These are phyloP conservation scores for Aspergillus terreus DNA, from an alignment of 2,329 filamentous ascomycete genomes.

Conservation along the genomic window DNA sequence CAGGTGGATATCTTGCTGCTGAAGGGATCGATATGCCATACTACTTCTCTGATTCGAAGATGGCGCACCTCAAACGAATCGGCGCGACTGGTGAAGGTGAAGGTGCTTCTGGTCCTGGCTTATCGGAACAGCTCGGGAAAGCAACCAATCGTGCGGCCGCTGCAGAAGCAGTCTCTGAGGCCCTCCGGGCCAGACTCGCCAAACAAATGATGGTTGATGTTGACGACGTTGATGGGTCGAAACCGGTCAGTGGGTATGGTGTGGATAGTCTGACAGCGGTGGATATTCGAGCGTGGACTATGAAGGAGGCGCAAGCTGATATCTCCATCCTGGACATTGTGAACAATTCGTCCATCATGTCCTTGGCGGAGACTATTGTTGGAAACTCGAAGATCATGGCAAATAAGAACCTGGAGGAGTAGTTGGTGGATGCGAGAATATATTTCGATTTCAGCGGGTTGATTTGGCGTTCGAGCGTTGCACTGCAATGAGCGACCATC, in stretches of 20 bases:
- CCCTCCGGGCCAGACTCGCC: background rate
- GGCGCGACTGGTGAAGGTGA: background rate
- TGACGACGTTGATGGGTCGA: background rate
- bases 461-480: too few species aligned
- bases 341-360: background rate
- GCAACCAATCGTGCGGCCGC: background rate
- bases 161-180: background rate
- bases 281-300: background rate
- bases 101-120: background rate
- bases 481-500: too few species aligned
- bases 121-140: background rate
- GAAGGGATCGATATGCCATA: background rate
- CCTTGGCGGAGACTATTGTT: background rate
- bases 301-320: constrained; percentile 1
- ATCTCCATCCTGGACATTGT: background rate
- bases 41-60: background rate
- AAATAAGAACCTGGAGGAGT: background rate
- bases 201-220: background rate
- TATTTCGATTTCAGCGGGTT: too few species aligned
- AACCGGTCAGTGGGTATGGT: constrained; percentile 1
- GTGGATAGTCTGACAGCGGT: constrained; percentile 2
- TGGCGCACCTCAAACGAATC: background rate
- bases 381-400: background rate
- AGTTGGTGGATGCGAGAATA: background rate
- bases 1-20: background rate